Percentiles rank a stretch among this genome's conserved stretches.
Evolutionary conservation across 2,329 filamentous ascomycete genomes (phyloP).

Genomic region (Curvularia sp.): DNA sequence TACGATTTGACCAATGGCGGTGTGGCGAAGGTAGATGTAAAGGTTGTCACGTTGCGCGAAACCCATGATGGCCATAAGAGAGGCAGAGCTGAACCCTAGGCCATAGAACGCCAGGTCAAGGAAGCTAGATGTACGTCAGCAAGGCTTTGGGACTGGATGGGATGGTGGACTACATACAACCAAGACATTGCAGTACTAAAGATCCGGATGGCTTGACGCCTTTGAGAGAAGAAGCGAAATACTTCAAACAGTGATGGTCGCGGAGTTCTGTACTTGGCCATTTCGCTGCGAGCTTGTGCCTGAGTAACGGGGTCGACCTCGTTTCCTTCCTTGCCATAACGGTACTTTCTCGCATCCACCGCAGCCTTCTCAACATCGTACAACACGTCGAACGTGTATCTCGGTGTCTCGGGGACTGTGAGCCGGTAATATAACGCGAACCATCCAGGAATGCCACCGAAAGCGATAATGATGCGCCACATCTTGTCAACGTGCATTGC

Average conservation of each 20-base stretch:
- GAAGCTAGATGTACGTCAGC: slow-evolving; percentile 48
- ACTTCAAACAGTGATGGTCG: slow-evolving; percentile 64
- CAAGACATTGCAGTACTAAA: slow-evolving; percentile 81
- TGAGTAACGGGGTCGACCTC: slow-evolving; percentile 70
- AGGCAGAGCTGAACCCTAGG: slow-evolving; percentile 76
- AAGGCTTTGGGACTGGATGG: background rate
- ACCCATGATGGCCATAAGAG: slow-evolving; percentile 74
- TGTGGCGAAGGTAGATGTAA: slow-evolving; percentile 75
- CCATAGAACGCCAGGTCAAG: slow-evolving; percentile 65
- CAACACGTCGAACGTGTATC: slow-evolving; percentile 84
- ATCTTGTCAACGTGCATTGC: slow-evolving; percentile 81
- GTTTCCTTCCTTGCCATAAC: slow-evolving; percentile 65
- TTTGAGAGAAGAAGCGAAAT: slow-evolving; percentile 69
- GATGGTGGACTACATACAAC: slow-evolving; percentile 58
- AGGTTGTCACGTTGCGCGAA: slow-evolving; percentile 69
- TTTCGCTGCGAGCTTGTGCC: slow-evolving; percentile 58
- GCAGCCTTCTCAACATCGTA: slow-evolving; percentile 70
- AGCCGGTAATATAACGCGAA: slow-evolving; percentile 86
- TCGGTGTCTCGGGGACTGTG: slow-evolving; percentile 86
- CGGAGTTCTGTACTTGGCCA: slow-evolving; percentile 45
- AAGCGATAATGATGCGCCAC: slow-evolving; percentile 83
- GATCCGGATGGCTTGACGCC: slow-evolving; percentile 73
- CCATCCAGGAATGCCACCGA: slow-evolving; percentile 79
- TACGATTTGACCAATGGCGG: slow-evolving; percentile 78
- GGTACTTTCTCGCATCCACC: slow-evolving; percentile 76